These are phyloP conservation scores for Cutaneotrichosporon mucoides DNA, from an alignment of 1,284 basidiomycete species.

Conservation along the genomic window DNA sequence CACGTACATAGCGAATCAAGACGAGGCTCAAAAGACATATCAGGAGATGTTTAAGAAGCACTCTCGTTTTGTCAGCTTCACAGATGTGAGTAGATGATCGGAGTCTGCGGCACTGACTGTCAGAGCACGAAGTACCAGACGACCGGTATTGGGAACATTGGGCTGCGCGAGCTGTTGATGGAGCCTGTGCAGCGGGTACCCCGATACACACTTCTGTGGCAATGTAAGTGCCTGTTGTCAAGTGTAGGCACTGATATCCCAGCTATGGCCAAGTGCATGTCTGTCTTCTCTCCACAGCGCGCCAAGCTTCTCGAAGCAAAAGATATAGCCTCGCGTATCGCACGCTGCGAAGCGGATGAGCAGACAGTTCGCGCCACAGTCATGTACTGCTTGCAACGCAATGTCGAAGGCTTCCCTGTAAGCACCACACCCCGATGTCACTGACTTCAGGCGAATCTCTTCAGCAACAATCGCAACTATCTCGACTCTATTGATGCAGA, in stretches of 20 bases:
- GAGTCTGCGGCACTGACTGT: background rate
- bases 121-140: constrained; percentile 86
- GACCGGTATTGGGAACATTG: constrained; percentile 74
- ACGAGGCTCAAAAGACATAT: constrained; percentile 87
- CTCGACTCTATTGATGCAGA: constrained; percentile 93
- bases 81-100: too few species aligned
- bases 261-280: constrained; percentile 84
- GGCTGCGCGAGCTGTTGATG: constrained; percentile 90
- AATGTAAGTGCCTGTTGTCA: constrained; percentile 49
- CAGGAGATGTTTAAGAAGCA: constrained; percentile 74
- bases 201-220: constrained; percentile 88
- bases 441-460: constrained; percentile 58
- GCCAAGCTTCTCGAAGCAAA: constrained; percentile 76
- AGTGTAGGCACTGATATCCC: background rate
- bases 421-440: constrained; percentile 20
- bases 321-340: constrained; percentile 83
- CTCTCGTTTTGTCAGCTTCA: constrained; percentile 69
- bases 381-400: constrained; percentile 78
- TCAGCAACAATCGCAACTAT: constrained; percentile 80
- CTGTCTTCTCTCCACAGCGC: constrained; percentile 69
- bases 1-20: constrained; percentile 85
- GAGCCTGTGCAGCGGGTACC: constrained; percentile 99
- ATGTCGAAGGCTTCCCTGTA: constrained; percentile 83
- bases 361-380: constrained; percentile 83
- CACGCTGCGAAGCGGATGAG: constrained; percentile 86